Evolutionary conservation across 768 basidiomycete species (phyloP), one percentile per base, ranked within the genome.

Genomic region (Amanita phalloides): DNA sequence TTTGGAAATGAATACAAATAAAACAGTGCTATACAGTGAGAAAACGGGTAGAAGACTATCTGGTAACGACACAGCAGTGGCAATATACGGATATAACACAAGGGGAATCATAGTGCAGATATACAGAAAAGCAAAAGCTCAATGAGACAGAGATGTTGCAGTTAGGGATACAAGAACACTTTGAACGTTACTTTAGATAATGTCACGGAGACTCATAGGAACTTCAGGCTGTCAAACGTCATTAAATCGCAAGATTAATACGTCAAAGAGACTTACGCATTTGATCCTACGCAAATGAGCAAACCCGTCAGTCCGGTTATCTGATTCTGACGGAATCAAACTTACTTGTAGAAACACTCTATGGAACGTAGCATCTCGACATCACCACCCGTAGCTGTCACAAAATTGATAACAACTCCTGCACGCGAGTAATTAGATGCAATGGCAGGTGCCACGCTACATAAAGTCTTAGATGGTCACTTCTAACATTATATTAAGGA

Each of bases 341-440:
- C 51, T 45, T 42, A 90, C 90, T 91, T 91, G 77, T 95, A 97
- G 71, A 92, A 95, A 77, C 93, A 95, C 74, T 98, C 95, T 75
- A 97, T 97, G 59, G 89, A 90, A 62, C 95, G 81, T 56, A 98
- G 72, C 93, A 97, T 96, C 71, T 98, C 95, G 51, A 97, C 94
- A 65, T 98, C 95, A 38, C 93, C 94, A 28, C 94, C 93, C 11
- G 92, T 93, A 50, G 94, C 95, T 52, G 94, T 96, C 55, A 98
- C 94, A 60, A 98, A 93, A 66, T 95, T 98, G 62, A 99, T 78
- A 54, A 96, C 78, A 49, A 97, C 88, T 26, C 95, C 96, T 51
- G 91, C 86, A 48, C 91, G 84, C 37, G 84, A 78, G 63, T 90
- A 86, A 66, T 73, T 84, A 45, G 88, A 79, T n/a, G 90, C 84